Conservation (phyloP, 192 early-diverging fungal genomes). For the Coemansia sp. region DNA sequence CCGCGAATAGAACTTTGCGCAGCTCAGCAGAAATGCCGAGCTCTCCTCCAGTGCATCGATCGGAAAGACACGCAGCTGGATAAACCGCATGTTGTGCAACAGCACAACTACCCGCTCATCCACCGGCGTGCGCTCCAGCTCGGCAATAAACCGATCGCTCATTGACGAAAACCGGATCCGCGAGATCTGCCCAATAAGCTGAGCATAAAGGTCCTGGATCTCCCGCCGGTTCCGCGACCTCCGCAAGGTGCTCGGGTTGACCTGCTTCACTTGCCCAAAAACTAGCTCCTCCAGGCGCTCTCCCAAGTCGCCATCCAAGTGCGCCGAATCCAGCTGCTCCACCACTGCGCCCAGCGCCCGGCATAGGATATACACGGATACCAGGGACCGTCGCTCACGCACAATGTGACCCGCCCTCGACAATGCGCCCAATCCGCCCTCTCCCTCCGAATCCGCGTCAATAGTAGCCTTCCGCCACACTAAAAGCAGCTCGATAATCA, state of each 20-base stretch:
- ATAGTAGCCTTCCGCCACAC: constrained; percentile 70
- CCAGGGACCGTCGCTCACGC: constrained; percentile 51
- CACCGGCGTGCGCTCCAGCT: constrained; percentile 70
- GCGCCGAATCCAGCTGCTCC: constrained; percentile 60
- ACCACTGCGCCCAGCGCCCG: constrained; percentile 83
- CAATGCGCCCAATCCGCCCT: constrained; percentile 7
- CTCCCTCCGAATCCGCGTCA: constrained; percentile 22
- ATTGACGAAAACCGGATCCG: constrained; percentile 87
- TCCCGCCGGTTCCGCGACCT: constrained; percentile 74
- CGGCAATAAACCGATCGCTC: constrained; percentile 86
- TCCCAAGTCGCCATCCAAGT: constrained; percentile 75
- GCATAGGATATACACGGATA: constrained; percentile 81
- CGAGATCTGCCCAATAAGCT: constrained; percentile 89
- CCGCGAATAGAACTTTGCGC: constrained; percentile 79
- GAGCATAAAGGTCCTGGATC: constrained; percentile 85
- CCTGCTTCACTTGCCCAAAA: constrained; percentile 81
- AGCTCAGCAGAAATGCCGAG: constrained; percentile 87
- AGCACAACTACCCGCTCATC: constrained; percentile 81
- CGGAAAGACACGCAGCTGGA: constrained; percentile 92
- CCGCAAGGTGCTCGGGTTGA: constrained; percentile 70
- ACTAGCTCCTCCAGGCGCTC: constrained; percentile 88
- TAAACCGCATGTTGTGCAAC: constrained; percentile 83
- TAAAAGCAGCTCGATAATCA: constrained; percentile 75
- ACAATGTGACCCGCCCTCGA: constrained; percentile 39
- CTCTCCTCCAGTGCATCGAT: constrained; percentile 90